Base-by-base conservation (phyloP, 2,329 filamentous ascomycete species). In the Penicillium sp. region DNA sequence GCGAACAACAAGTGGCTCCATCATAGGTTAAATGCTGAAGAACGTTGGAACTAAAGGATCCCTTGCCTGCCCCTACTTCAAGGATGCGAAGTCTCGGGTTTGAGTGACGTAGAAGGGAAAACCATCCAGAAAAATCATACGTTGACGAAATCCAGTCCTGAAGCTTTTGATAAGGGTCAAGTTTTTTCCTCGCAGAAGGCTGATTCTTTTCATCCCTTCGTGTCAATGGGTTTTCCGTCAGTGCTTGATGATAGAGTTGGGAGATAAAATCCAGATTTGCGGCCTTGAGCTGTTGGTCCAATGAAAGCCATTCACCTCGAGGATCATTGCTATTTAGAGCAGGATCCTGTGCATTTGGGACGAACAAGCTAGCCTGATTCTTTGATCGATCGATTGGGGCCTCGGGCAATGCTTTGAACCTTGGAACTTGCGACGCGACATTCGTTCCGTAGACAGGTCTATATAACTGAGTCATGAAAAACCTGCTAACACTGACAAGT, bases 31-130 rank as follows among this genome's bases (percentile, higher is more conserved):
- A 13, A 18, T 21, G 15, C 9, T 17, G 20, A 42, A 42, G 39
- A n/a, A 27, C n/a, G 4, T 5, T 7, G 4, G 32, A 15, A 21
- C 4, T 21, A 7, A 44, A 29, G 4, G 7, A 37, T 36, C 40
- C 33, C 4, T 6, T 39, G 2, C 40, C 40, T 18, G 7, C 20
- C 3, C 47, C 47, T 9, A 50, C 44, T 17, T 45, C 40, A 17
- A 50, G 32, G 17, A 50, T 34, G n/a, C 23, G 10, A 9, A 50
- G 21, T 4, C 29, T 24, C 10, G 39, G 39, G n/a, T 42, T 42
- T 7, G 18, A n/a, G 39, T 42, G 39, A 9, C 39, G 6, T n/a
- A 42, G 39, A 26, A 42, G 23, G 7, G 39, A 42, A 27, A 42
- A 42, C 39, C 12, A 42, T n/a, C n/a, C 20, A 15, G 20, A 26